phyloP scores from a whole-genome alignment of 2,329 filamentous ascomycete species.

The Blumeriella jaapii region DNA sequence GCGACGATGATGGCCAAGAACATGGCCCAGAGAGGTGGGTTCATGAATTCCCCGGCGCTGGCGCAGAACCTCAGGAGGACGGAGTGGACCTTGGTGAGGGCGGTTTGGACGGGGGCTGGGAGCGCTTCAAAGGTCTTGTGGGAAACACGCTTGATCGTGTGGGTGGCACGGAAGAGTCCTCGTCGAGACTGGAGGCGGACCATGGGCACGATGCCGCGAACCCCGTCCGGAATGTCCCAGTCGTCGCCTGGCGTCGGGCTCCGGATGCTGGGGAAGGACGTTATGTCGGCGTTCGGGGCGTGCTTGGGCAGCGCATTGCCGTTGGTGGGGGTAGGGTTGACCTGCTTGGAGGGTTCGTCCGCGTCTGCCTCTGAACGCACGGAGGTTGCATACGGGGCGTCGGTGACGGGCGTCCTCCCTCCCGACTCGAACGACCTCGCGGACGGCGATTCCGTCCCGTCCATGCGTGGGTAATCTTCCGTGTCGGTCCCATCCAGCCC shows the following conservation, averaged over 20 bases:
- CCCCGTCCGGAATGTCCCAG: conserved; percentile 28
- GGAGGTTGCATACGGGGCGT: conserved; percentile 23
- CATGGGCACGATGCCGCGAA: conserved; percentile 32
- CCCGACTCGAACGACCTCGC: conserved; percentile 25
- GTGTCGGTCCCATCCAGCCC: conserved; percentile 34
- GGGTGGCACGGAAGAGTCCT: conserved; percentile 7
- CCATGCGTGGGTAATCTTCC: conserved; percentile 28
- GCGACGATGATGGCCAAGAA: conserved; percentile 81
- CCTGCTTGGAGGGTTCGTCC: conserved; percentile 15
- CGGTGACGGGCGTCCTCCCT: conserved; percentile 25
- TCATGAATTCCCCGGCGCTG: conserved; percentile 91
- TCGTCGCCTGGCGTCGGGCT: conserved; percentile 21
- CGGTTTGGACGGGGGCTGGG: conserved; percentile 40
- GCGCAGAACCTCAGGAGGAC: conserved; percentile 40
- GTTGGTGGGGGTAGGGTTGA: conserved; percentile 17
- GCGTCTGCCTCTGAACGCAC: conserved; percentile 36
- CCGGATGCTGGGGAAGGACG: conserved; percentile 49
- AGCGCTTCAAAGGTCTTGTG: conserved; percentile 34
- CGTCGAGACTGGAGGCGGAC: conserved; percentile 27
- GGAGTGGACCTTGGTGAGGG: conserved; percentile 32
- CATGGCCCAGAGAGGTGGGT: conserved; percentile 97
- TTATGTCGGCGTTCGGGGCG: conserved; percentile 38
- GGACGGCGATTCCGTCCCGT: conserved; percentile 11
- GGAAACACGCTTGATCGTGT: conserved; percentile 11
- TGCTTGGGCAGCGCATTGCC: conserved; percentile 15